phyloP scores from a whole-genome alignment of 2,329 filamentous ascomycete species.

The Hypoxylon sp. region DNA sequence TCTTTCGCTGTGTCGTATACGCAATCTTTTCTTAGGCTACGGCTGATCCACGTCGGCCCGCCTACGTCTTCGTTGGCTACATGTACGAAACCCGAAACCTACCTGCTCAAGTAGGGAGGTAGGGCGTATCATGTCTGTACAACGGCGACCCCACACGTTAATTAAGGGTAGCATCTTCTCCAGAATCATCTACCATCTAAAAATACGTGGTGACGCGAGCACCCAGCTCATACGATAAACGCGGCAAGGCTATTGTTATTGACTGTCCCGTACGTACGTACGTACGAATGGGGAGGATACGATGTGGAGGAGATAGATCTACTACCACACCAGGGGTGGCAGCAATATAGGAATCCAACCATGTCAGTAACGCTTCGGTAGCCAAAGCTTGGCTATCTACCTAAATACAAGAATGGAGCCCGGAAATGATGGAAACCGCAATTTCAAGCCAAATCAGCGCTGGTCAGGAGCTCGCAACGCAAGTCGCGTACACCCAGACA shows the following conservation, averaged over 20 bases:
- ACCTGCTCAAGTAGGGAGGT: conserved; percentile 42
- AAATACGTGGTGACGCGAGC: conserved; percentile 8
- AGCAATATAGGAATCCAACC: conserved; percentile 15
- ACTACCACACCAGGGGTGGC: conserved; percentile 32
- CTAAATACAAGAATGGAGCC: not conserved
- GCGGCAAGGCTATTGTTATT: conserved; percentile 5
- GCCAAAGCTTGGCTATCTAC: conserved; percentile 14
- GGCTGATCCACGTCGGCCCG: conserved; percentile 21
- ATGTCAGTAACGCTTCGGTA: conserved; percentile 16
- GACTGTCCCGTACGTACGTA: conserved; percentile 7
- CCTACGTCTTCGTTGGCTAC: conserved; percentile 10
- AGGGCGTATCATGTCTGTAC: conserved; percentile 30
- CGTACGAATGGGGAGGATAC: conserved; percentile 3
- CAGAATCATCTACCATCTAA: conserved; percentile 6
- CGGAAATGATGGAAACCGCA: not conserved
- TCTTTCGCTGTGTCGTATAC: conserved; percentile 11
- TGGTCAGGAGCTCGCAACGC: not conserved
- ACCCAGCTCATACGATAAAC: conserved; percentile 23
- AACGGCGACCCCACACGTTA: conserved; percentile 21
- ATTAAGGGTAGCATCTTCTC: conserved; percentile 24
- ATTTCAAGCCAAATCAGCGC: not conserved
- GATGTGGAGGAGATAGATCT: conserved; percentile 19
- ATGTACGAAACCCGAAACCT: conserved; percentile 28
- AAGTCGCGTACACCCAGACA: not conserved
- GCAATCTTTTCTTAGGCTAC: conserved; percentile 15